These are phyloP conservation scores for Backusella westeae DNA, from an alignment of 192 early-diverging fungal genomes.

Conservation along the genomic window DNA sequence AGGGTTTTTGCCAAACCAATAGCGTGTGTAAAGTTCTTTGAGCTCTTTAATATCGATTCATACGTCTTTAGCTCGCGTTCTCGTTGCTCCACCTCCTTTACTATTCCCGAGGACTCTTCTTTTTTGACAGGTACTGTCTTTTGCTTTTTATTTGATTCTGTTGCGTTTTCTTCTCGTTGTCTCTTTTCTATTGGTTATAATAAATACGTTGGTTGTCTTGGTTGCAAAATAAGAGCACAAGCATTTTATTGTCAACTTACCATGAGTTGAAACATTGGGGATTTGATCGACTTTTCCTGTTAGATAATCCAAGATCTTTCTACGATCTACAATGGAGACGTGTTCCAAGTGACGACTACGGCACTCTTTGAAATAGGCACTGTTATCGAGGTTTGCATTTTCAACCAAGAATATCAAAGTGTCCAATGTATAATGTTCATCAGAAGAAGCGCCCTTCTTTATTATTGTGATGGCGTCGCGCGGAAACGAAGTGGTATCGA, in stretches of 20 bases:
- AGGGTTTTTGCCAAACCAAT: background rate
- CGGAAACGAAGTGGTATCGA: slow-evolving; percentile 57
- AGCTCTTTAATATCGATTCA: slow-evolving; percentile 41
- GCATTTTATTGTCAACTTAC: background rate
- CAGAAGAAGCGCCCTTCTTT: slow-evolving; percentile 46
- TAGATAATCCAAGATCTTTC: slow-evolving; percentile 69
- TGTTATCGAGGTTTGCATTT: slow-evolving; percentile 59
- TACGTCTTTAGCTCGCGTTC: slow-evolving; percentile 44
- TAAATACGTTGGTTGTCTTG: too few species aligned
- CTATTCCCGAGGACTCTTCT: slow-evolving; percentile 25
- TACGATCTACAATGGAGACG: slow-evolving; percentile 75
- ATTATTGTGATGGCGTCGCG: slow-evolving; percentile 57
- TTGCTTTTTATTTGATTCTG: slow-evolving; percentile 27
- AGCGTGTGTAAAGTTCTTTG: slow-evolving; percentile 35
- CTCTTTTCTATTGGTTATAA: background rate
- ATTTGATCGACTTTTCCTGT: slow-evolving; percentile 53
- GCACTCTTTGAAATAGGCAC: slow-evolving; percentile 70
- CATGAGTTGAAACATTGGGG: slow-evolving; percentile 33
- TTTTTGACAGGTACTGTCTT: slow-evolving; percentile 38
- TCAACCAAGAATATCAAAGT: slow-evolving; percentile 72
- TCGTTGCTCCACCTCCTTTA: slow-evolving; percentile 36
- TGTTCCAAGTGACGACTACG: slow-evolving; percentile 56
- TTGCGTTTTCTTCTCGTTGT: background rate
- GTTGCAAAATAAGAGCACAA: too few species aligned
- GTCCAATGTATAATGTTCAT: slow-evolving; percentile 66